phyloP scores from a whole-genome alignment of 2,329 filamentous ascomycete species.

The Furcasterigmium furcatum region DNA sequence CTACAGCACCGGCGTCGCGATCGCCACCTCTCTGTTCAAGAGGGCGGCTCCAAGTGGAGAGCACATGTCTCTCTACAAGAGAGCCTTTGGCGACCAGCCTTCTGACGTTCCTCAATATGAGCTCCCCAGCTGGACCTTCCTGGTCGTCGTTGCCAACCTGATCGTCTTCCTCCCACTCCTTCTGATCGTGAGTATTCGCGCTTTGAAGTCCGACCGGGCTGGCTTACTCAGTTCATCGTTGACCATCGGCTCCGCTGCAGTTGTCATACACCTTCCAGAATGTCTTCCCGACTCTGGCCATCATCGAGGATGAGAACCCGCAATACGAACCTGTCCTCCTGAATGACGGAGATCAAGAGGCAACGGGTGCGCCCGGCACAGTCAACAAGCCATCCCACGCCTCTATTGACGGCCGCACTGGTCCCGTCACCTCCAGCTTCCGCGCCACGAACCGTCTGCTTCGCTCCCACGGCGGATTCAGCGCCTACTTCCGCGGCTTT shows the following conservation, averaged over 20 bases:
- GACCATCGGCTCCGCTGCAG: constrained; percentile 22
- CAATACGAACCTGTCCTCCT: constrained; percentile 49
- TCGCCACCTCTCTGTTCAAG: not conserved
- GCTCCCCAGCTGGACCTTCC: constrained; percentile 35
- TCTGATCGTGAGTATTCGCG: constrained; percentile 33
- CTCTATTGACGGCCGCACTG: constrained; percentile 25
- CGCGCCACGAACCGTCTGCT: constrained; percentile 54
- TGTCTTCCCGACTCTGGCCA: constrained; percentile 52
- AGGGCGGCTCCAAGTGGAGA: not conserved
- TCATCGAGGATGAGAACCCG: constrained; percentile 55
- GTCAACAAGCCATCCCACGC: constrained; percentile 20
- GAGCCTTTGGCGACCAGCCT: constrained; percentile 25
- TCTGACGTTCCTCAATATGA: constrained; percentile 17
- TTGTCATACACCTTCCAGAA: constrained; percentile 46
- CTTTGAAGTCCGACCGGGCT: not conserved
- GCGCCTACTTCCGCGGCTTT: constrained; percentile 68
- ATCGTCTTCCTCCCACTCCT: constrained; percentile 42
- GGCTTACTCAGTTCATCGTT: not conserved
- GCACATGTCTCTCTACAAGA: constrained; percentile 19
- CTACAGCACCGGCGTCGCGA: constrained; percentile 2
- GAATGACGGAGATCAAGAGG: constrained; percentile 29
- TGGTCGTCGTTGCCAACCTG: constrained; percentile 34
- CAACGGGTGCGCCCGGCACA: constrained; percentile 28
- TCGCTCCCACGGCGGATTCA: constrained; percentile 58
- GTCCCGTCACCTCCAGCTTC: constrained; percentile 47